These are phyloP conservation scores for Boletus mariae DNA, from an alignment of 1,284 basidiomycete species.

Conservation along the genomic window DNA sequence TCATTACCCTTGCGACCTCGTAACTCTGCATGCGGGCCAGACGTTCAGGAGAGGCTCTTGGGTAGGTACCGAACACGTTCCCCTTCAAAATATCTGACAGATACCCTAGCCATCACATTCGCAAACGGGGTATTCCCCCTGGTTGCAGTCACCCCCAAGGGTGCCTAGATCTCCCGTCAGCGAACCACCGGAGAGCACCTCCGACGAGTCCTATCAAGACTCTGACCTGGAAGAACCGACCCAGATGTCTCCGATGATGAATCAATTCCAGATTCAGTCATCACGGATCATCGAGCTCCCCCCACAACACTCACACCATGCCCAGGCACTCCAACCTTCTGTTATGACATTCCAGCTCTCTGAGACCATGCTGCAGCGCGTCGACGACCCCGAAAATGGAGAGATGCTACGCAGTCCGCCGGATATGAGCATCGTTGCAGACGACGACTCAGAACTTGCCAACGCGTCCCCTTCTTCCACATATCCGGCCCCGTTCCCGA, in stretches of 20 bases:
- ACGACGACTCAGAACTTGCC: constrained; percentile 13
- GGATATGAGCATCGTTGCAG: constrained; percentile 17
- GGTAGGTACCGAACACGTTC: constrained; percentile 15
- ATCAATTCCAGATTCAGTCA: constrained; percentile 29
- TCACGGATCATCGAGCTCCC: constrained; percentile 9
- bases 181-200: constrained; percentile 31
- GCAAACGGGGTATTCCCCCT: constrained; percentile 16
- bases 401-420: constrained; percentile 16
- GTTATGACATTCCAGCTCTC: constrained; percentile 34
- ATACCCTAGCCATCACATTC: constrained; percentile 18
- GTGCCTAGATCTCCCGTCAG: constrained; percentile 29
- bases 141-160: constrained; percentile 15
- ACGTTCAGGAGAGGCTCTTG: constrained; percentile 25
- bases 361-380: constrained; percentile 20
- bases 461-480: constrained; percentile 6
- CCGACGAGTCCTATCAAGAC: constrained; percentile 33
- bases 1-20: constrained; percentile 12
- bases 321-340: constrained; percentile 23
- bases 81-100: constrained; percentile 17
- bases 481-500: constrained; percentile 3
- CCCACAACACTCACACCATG: constrained; percentile 4
- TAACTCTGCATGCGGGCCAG: constrained; percentile 13
- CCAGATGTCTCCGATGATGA: constrained; percentile 34
- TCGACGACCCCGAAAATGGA: constrained; percentile 30
- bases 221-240: constrained; percentile 30